Percentiles rank a stretch among this genome's conserved stretches.
Evolutionary conservation across 2,329 filamentous ascomycete genomes (phyloP).

Genomic region (Xylariaceae sp.): DNA sequence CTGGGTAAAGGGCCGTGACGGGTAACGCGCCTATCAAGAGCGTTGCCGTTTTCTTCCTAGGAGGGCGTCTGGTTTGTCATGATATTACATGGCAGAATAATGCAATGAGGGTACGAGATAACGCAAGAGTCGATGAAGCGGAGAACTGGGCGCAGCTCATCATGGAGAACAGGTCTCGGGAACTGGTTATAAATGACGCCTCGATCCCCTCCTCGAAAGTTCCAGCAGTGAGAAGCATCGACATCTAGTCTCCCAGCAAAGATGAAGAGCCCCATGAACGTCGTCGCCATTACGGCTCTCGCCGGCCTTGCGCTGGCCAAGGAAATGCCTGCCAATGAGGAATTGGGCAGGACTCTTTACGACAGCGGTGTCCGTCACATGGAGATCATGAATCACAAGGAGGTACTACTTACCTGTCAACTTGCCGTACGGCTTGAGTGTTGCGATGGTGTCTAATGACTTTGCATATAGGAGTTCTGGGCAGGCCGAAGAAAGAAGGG

Average conservation of each 20-base stretch:
- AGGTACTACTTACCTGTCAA: constrained; percentile 18
- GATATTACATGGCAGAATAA: background rate
- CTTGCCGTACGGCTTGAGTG: background rate
- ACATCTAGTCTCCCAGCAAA: constrained; percentile 15
- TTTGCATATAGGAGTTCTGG: constrained; percentile 27
- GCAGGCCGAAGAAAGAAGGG: constrained; percentile 27
- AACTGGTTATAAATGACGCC: constrained; percentile 8
- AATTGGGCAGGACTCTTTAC: constrained; percentile 29
- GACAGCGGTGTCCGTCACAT: constrained; percentile 32
- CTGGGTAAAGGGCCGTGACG: background rate
- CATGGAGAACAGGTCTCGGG: background rate
- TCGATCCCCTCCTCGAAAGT: background rate
- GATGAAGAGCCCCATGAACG: constrained; percentile 29
- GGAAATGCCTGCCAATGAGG: constrained; percentile 31
- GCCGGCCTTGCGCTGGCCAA: constrained; percentile 28
- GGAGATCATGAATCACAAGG: constrained; percentile 31
- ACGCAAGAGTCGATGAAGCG: background rate
- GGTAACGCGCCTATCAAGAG: background rate
- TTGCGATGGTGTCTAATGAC: constrained; percentile 2
- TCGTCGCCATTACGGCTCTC: constrained; percentile 27
- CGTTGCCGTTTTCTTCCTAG: too few species aligned
- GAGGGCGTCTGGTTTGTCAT: background rate
- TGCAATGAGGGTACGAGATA: background rate
- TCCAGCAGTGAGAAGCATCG: constrained; percentile 8
- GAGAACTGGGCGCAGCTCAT: background rate